These are phyloP conservation scores for Amanita exitialis DNA, from an alignment of 768 basidiomycete species.

Conservation along the genomic window DNA sequence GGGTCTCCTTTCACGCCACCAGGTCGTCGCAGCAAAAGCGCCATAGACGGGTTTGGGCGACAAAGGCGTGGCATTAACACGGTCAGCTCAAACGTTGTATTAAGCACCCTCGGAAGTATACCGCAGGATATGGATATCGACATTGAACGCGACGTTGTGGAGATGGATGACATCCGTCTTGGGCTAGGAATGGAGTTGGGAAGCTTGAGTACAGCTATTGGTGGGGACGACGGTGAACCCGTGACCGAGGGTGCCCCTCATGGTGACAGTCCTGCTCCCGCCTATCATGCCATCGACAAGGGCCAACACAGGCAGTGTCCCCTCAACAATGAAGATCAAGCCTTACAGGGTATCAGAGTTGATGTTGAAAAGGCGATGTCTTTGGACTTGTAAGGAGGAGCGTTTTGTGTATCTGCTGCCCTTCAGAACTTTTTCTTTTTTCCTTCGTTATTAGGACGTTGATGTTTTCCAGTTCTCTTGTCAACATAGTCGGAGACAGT, in stretches of 20 bases:
- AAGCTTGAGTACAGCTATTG: slow-evolving; percentile 37
- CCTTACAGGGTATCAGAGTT: slow-evolving; percentile 40
- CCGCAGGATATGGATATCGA: slow-evolving; percentile 40
- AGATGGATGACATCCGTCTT: slow-evolving; percentile 48
- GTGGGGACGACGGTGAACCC: slow-evolving; percentile 44
- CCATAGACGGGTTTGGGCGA: slow-evolving; percentile 23
- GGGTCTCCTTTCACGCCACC: slow-evolving; percentile 46
- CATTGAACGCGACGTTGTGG: slow-evolving; percentile 41
- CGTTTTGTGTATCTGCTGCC: not conserved
- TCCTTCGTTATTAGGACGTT: not conserved
- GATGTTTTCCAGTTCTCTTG: not conserved
- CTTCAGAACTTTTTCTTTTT: no score
- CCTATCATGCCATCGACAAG: slow-evolving; percentile 42
- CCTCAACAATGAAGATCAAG: slow-evolving; percentile 21
- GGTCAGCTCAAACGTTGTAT: slow-evolving; percentile 51
- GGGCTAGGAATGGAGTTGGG: slow-evolving; percentile 45
- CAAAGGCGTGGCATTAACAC: slow-evolving; percentile 33
- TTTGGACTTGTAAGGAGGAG: slow-evolving; percentile 12
- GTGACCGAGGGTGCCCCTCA: slow-evolving; percentile 31
- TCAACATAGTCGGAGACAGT: no score
- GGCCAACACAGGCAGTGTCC: slow-evolving; percentile 23
- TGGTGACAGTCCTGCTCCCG: slow-evolving; percentile 42
- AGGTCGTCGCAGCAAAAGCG: slow-evolving; percentile 32
- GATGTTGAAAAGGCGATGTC: slow-evolving; percentile 50
- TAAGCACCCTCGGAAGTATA: slow-evolving; percentile 56